Conservation (phyloP, 306 rosid genomes). For the Gynostemma pentaphyllum region DNA sequence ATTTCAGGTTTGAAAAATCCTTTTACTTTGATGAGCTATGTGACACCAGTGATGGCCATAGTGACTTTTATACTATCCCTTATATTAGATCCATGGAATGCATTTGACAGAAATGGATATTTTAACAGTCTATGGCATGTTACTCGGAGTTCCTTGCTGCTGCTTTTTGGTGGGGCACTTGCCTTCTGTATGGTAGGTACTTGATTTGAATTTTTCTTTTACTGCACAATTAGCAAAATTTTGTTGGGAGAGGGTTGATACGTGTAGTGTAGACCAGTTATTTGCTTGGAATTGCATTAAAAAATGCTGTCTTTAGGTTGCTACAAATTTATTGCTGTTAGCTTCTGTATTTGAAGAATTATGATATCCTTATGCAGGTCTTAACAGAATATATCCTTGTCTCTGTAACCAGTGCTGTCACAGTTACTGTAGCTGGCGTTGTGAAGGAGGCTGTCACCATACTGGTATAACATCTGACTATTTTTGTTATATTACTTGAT, state of each 20-base stretch:
- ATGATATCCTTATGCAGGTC: constrained; percentile 44
- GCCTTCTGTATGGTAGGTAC: constrained; percentile 84
- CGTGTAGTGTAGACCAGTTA: neutral
- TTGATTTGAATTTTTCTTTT: constrained; percentile 3
- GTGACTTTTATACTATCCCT: constrained; percentile 68
- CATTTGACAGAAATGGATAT: constrained; percentile 51
- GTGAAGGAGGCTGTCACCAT: constrained; percentile 96
- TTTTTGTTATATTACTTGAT: constrained; percentile 6
- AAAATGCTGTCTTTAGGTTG: neutral
- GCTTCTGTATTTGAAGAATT: neutral
- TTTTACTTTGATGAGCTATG: constrained; percentile 82
- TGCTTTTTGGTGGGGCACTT: constrained; percentile 85
- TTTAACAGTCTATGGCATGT: constrained; percentile 66
- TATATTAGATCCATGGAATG: constrained; percentile 82
- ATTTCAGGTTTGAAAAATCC: constrained; percentile 83
- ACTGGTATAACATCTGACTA: constrained; percentile 44
- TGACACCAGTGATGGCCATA: constrained; percentile 84
- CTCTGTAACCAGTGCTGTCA: constrained; percentile 95
- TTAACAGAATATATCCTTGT: constrained; percentile 78
- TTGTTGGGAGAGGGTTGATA: neutral
- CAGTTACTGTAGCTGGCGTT: constrained; percentile 95
- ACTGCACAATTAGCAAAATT: constrained; percentile 2
- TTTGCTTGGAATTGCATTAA: neutral
- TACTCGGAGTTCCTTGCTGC: constrained; percentile 63
- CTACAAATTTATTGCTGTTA: neutral